A percentile compares a stretch with the other conserved stretches of the same genome.
phyloP scores from a whole-genome alignment of 108 stramenopile genomes.

The Cyclotella choctawhatcheeana region DNA sequence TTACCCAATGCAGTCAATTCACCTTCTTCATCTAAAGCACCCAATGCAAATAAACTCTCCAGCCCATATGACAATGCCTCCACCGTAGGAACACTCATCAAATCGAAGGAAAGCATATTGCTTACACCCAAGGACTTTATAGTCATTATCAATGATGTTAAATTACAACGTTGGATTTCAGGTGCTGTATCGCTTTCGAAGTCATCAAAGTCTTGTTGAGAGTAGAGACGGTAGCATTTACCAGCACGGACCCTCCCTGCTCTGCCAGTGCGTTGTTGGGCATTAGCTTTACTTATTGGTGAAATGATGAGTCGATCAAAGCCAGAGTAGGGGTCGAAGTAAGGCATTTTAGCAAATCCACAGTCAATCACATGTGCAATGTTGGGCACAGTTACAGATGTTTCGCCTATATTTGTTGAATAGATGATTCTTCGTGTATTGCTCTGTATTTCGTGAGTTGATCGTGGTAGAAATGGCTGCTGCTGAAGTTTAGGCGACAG shows the following conservation, averaged over 20 bases:
- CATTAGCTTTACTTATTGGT: slow-evolving; percentile 88
- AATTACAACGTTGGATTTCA: slow-evolving; percentile 85
- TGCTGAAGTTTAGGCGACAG: slow-evolving; percentile 82
- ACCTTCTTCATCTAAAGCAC: slow-evolving; percentile 81
- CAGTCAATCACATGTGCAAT: slow-evolving; percentile 94
- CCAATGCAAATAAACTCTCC: slow-evolving; percentile 84
- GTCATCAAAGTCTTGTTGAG: slow-evolving; percentile 69
- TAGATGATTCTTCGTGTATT: slow-evolving; percentile 72
- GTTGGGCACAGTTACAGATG: slow-evolving; percentile 90
- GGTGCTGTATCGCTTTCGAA: slow-evolving; percentile 72
- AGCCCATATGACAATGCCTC: slow-evolving; percentile 82
- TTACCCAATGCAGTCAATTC: slow-evolving; percentile 71
- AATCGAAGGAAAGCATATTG: slow-evolving; percentile 93
- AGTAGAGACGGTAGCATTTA: slow-evolving; percentile 95
- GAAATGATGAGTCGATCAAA: slow-evolving; percentile 84
- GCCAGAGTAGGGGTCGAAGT: slow-evolving; percentile 79
- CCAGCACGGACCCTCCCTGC: slow-evolving; percentile 91
- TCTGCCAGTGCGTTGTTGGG: slow-evolving; percentile 91
- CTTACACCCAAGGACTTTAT: slow-evolving; percentile 96
- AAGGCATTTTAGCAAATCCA: slow-evolving; percentile 95
- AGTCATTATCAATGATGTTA: slow-evolving; percentile 87
- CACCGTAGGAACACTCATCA: slow-evolving; percentile 87
- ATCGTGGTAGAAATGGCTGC: slow-evolving; percentile 69
- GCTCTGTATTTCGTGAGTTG: slow-evolving; percentile 30
- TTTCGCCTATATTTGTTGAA: slow-evolving; percentile 95